Evolutionary conservation across 371 early-diverging fungal species (phyloP).

Genomic region (Phascolomyces articulosus): DNA sequence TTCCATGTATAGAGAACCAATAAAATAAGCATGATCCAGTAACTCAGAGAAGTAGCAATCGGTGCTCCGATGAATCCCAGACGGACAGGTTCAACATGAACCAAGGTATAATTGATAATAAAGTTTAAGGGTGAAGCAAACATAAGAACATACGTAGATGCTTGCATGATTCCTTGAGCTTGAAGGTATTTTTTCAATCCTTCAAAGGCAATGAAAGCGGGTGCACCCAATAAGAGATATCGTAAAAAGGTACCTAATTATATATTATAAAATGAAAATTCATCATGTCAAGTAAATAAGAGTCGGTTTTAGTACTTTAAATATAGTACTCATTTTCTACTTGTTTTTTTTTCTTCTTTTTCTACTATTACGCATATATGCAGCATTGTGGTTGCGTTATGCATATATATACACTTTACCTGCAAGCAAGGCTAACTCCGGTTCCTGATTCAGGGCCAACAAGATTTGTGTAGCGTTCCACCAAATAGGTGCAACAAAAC

Average conservation of each 20-base stretch:
- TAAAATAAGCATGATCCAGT: conserved; percentile 62
- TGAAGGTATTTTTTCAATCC: conserved; percentile 80
- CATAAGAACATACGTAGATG: conserved; percentile 64
- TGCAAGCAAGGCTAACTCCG: conserved; percentile 33
- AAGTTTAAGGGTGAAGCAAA: conserved; percentile 70
- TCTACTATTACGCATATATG: too few species aligned
- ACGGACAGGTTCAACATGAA: conserved; percentile 59
- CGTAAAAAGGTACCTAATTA: conserved; percentile 61
- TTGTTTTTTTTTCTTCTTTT: too few species aligned
- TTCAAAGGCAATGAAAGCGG: conserved; percentile 78
- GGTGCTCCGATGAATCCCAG: conserved; percentile 85
- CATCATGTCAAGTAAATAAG: too few species aligned
- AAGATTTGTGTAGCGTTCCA: conserved; percentile 62
- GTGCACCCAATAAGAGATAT: conserved; percentile 68
- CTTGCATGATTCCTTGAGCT: conserved; percentile 82
- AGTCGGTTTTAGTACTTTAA: too few species aligned
- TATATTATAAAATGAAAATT: too few species aligned
- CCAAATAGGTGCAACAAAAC: conserved; percentile 74
- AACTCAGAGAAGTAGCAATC: conserved; percentile 72
- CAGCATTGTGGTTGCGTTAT: too few species aligned
- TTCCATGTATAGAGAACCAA: conserved; percentile 56
- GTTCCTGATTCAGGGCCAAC: conserved; percentile 41
- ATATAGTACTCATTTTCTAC: too few species aligned
- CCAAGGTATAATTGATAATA: conserved; percentile 65
- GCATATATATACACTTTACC: conserved; percentile 19